These are phyloP conservation scores for Pseudocercospora macadamiae DNA, from an alignment of 2,329 filamentous ascomycete species.

Conservation along the genomic window DNA sequence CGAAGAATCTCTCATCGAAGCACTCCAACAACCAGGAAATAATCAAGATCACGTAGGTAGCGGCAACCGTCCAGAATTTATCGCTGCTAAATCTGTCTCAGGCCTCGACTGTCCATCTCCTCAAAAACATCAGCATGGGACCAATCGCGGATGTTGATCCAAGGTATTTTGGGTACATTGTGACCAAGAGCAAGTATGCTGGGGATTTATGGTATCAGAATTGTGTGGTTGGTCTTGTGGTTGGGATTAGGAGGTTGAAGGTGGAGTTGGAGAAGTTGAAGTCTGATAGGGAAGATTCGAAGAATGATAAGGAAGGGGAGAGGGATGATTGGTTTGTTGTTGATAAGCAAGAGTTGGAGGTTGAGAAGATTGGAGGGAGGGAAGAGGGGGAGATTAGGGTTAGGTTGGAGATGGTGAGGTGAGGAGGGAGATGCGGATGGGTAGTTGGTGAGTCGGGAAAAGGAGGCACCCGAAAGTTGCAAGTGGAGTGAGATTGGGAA, in stretches of 20 bases:
- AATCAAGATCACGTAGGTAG: neutral
- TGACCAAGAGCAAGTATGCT: neutral
- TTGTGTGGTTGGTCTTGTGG: neutral
- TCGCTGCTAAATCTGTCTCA: no score
- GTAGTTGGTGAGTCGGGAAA: no score
- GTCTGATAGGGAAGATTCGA: neutral
- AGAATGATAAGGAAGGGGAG: neutral
- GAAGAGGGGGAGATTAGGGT: constrained; percentile 1
- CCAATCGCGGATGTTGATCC: neutral
- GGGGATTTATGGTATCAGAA: constrained; percentile 3
- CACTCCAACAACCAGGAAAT: neutral
- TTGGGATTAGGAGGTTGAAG: neutral
- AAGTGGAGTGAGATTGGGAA: no score
- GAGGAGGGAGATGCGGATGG: no score
- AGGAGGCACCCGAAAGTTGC: no score
- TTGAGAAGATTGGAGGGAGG: neutral
- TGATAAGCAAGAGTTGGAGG: neutral
- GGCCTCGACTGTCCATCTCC: neutral
- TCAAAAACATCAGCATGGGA: neutral
- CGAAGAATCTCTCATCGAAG: neutral
- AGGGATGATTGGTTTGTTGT: constrained; percentile 6
- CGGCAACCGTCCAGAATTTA: no score
- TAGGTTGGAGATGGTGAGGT: neutral
- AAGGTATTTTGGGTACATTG: neutral
- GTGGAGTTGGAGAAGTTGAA: neutral